Evolutionary conservation across 352 stramenopile genomes (phyloP), one percentile per base, ranked within the genome.

Genomic region (Globisporangium viniferum): DNA sequence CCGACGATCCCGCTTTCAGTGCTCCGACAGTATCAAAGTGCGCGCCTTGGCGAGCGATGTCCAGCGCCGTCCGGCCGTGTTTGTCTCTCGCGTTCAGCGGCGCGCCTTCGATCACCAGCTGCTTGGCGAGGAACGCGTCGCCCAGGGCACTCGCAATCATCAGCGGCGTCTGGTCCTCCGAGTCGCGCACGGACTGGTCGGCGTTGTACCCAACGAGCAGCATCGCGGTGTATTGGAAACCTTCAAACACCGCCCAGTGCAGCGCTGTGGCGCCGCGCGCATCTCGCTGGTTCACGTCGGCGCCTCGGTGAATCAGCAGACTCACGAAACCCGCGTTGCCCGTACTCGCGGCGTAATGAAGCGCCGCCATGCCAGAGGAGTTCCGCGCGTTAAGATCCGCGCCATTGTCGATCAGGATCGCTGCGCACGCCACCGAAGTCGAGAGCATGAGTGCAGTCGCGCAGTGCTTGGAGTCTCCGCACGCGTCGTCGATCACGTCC

Each of bases 221-320:
- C 70, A 89, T 84, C 10, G 85, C 87, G 2, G 85, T 92, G 78
- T 94, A 94, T 71, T 93, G 87, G 67, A 91, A 94, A 2, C 87
- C 87, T 69, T 94, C 87, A 59, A 93, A 94, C 8, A 94, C 87
- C 8, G 84, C 84, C 87, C 87, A 94, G 58, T 94, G 87, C 31
- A 94, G 69, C 24, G 87, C 77, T 0, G 87, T 94, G 4, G 87
- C 87, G 1, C 87, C 87, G 24, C 87, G 79, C 36, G 70, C 78
- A 54, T 94, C 87, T 2, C 75, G 79, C 66, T 86, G 75, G 71
- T 93, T 90, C n/a, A 91, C 80, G 64, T 92, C 77, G 0, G 83
- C 83, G 27, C 83, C 87, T 35, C 77, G 73, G 14, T 70, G 73
- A 39, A 94, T 73, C 53, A 93, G 62, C 46, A 94, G 51, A 68